A percentile compares a stretch with the other conserved stretches of the same genome.
These are phyloP conservation scores for Saussurea involucrata DNA, from an alignment of 129 eudicot species.

Conservation along the genomic window DNA sequence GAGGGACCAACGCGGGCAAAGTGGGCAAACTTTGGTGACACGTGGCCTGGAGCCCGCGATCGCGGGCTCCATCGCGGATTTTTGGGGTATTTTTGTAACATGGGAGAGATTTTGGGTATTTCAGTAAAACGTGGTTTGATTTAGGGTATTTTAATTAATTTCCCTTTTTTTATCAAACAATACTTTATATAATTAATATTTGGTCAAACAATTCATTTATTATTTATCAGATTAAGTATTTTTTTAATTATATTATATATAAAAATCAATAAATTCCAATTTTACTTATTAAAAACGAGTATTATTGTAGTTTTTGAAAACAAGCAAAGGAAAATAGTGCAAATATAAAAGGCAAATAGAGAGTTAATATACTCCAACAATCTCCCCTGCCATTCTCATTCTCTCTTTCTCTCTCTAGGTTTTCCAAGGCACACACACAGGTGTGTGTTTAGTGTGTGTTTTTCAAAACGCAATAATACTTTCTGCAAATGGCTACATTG, in stretches of 20 bases:
- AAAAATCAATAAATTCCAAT: no score
- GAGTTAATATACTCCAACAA: not conserved
- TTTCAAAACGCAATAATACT: constrained; percentile 10
- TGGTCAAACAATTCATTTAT: not conserved
- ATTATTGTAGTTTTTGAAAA: not conserved
- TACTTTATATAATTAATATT: not conserved
- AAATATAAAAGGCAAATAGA: not conserved
- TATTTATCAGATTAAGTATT: not conserved
- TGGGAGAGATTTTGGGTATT: no score
- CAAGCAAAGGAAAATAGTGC: not conserved
- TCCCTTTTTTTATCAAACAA: not conserved
- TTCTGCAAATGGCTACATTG: constrained; percentile 19
- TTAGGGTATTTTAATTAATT: no score
- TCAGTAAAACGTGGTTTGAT: no score
- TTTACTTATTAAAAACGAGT: not conserved
- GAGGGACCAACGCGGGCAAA: no score
- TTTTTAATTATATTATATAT: not conserved
- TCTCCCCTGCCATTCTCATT: not conserved
- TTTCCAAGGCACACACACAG: not conserved
- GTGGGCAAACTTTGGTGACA: no score
- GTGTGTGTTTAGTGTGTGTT: not conserved
- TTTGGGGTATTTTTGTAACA: no score
- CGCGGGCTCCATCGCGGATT: no score
- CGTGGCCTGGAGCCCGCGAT: no score
- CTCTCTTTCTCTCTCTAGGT: not conserved